Base-by-base conservation (phyloP, 176 grass and related monocot species). In the Zoysia pacifica region DNA sequence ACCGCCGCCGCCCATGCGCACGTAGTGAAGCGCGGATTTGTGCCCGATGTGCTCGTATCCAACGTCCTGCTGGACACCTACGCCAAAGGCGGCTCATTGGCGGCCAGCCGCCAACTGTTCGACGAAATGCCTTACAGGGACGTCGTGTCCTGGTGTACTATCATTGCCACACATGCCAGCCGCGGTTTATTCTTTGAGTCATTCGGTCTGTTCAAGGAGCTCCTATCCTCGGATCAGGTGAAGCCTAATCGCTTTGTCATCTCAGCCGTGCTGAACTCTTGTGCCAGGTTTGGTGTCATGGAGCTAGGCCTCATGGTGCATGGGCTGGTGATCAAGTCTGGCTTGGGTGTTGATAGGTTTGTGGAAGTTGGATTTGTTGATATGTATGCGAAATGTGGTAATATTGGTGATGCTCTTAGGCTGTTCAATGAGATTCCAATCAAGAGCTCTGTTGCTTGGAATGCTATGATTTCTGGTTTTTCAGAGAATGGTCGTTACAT, bases 41-140 rank as follows among this genome's bases (percentile, higher is more conserved):
- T 69, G 14, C 76, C 86, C n/a, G 83, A 94, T 19, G 58, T 90
- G 44, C 81, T 97, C 20, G 78, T 97, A 2, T 87, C 78, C 65
- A 97, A 94, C 66, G 90, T 97, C 76, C 81, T 97, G 75, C 74
- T 93, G 37, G 90, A 97, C 73, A 83, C 91, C 46, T 97, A 97
- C 62, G 81, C 80, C 11, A 97, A 97, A 81, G 69, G 79, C 15
- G 92, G 88, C 40, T 75, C 59, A 18, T 64, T 97, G 47, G 72
- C 6, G 6, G 64, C 59, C 7, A 87, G 87, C 5, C 70, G 52
- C 36, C 83, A 83, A 16, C 47, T 97, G 86, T 94, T 97, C 42
- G 90, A 93, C 78, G 95, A 89, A 97, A 97, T 94, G 95, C 81
- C 86, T 0, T 66, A 87, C 42, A 90, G 83, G 83, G 92, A 97